A percentile compares a stretch with the other conserved stretches of the same genome.
Conservation (phyloP, 1,284 basidiomycete genomes). For the Ceratobasidium sp. region DNA sequence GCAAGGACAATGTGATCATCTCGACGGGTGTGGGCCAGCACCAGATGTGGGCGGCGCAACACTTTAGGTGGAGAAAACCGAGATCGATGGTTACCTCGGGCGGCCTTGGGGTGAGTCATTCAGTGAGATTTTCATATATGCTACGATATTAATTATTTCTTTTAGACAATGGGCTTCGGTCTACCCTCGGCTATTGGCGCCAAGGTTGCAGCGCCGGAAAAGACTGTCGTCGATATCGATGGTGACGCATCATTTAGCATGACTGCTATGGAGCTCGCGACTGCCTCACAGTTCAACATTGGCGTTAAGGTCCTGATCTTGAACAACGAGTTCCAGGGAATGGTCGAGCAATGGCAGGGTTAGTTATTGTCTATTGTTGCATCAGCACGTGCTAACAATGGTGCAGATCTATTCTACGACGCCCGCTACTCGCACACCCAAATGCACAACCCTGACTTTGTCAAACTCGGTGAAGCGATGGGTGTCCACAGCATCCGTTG, state of each 20-base stretch:
- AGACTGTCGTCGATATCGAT: slow-evolving; percentile 95
- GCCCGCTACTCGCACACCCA: slow-evolving; percentile 91
- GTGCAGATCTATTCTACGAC: slow-evolving; percentile 90
- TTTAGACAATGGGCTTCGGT: slow-evolving; percentile 96
- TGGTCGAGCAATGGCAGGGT: slow-evolving; percentile 99
- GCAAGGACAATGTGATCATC: slow-evolving; percentile 88
- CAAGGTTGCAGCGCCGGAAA: slow-evolving; percentile 93
- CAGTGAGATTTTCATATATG: background rate
- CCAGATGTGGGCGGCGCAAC: slow-evolving; percentile 99
- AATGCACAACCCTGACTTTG: slow-evolving; percentile 96
- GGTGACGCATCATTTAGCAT: slow-evolving; percentile 98
- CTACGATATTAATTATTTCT: slow-evolving; percentile 10
- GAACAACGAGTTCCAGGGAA: slow-evolving; percentile 97
- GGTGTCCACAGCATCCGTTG: slow-evolving; percentile 89
- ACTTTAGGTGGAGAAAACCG: slow-evolving; percentile 89
- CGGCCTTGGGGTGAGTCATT: slow-evolving; percentile 80
- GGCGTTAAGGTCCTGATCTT: slow-evolving; percentile 92
- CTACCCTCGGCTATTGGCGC: slow-evolving; percentile 94
- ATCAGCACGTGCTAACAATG: background rate
- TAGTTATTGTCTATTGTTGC: slow-evolving; percentile 42
- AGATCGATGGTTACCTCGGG: slow-evolving; percentile 94
- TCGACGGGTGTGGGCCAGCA: slow-evolving; percentile 98
- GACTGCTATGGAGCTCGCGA: slow-evolving; percentile 99
- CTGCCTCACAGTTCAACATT: slow-evolving; percentile 88
- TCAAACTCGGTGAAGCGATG: slow-evolving; percentile 88